A percentile compares a stretch with the other conserved stretches of the same genome.
Conservation (phyloP, 169 alveolate genomes). For the Babesia ovis region DNA sequence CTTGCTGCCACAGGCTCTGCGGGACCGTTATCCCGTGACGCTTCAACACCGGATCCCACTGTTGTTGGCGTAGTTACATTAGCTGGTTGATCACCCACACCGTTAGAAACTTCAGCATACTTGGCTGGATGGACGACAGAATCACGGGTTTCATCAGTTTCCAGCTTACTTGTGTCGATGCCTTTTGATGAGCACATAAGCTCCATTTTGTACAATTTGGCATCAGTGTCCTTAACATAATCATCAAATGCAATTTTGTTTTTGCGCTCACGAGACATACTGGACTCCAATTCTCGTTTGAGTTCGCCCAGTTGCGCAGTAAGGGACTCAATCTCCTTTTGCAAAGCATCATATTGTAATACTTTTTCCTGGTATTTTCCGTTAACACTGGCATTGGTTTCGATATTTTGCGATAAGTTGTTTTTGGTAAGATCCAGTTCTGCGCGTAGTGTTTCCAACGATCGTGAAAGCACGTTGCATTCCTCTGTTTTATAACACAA, state of each 20-base stretch:
- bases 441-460: slow-evolving; percentile 16
- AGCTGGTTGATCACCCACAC: neutral
- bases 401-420: slow-evolving; percentile 18
- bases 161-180: neutral
- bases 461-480: slow-evolving; percentile 8
- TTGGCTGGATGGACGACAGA: too few species aligned
- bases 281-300: slow-evolving; percentile 3
- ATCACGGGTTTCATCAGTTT: neutral
- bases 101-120: too few species aligned
- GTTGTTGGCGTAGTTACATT: neutral
- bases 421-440: slow-evolving; percentile 23
- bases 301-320: slow-evolving; percentile 1
- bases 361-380: slow-evolving; percentile 2
- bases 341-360: neutral
- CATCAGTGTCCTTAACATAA: slow-evolving; percentile 17
- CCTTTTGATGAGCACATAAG: neutral
- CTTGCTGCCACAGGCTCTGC: too few species aligned
- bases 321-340: neutral
- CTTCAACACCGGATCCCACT: neutral
- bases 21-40: too few species aligned
- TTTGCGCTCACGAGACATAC: neutral
- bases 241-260: slow-evolving; percentile 16
- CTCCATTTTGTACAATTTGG: slow-evolving; percentile 17
- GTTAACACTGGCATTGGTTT: neutral
- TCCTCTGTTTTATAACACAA: slow-evolving; percentile 31